Evolutionary conservation across 805 yeast genomes (phyloP).

Genomic region (Tetrapisispora iriomotensis): DNA sequence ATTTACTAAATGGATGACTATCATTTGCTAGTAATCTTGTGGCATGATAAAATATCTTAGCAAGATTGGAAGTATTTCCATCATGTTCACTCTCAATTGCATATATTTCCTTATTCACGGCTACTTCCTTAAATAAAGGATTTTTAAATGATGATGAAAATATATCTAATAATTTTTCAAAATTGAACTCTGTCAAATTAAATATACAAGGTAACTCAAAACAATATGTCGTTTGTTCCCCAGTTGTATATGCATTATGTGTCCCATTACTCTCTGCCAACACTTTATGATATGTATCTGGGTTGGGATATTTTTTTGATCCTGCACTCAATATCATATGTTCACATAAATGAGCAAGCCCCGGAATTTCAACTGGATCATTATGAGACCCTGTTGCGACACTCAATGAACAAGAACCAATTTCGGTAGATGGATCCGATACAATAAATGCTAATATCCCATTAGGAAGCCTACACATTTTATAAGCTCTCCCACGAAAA

Average conservation of each 20-base stretch:
- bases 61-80: constrained; percentile 36
- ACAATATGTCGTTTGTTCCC: constrained; percentile 54
- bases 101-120: constrained; percentile 41
- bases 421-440: constrained; percentile 60
- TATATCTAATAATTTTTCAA: constrained; percentile 37
- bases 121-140: constrained; percentile 40
- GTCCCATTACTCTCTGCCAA: constrained; percentile 44
- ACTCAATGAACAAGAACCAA: constrained; percentile 61
- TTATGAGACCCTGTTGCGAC: constrained; percentile 74
- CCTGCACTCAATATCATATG: constrained; percentile 53
- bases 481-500: constrained; percentile 33
- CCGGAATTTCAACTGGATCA: constrained; percentile 63
- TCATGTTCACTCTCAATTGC: constrained; percentile 62
- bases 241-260: constrained; percentile 60
- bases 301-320: constrained; percentile 43
- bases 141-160: constrained; percentile 42
- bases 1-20: constrained; percentile 46
- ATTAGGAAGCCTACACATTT: constrained; percentile 47
- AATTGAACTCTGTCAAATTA: constrained; percentile 29
- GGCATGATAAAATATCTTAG: constrained; percentile 51
- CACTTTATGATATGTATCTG: constrained; percentile 36
- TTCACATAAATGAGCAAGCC: constrained; percentile 86
- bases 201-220: constrained; percentile 47
- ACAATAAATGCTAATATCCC: constrained; percentile 60
- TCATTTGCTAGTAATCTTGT: constrained; percentile 39